Evolutionary conservation across 2,329 filamentous ascomycete genomes (phyloP), one percentile per base, ranked within the genome.

Genomic region (Lachnellula subtilissima): DNA sequence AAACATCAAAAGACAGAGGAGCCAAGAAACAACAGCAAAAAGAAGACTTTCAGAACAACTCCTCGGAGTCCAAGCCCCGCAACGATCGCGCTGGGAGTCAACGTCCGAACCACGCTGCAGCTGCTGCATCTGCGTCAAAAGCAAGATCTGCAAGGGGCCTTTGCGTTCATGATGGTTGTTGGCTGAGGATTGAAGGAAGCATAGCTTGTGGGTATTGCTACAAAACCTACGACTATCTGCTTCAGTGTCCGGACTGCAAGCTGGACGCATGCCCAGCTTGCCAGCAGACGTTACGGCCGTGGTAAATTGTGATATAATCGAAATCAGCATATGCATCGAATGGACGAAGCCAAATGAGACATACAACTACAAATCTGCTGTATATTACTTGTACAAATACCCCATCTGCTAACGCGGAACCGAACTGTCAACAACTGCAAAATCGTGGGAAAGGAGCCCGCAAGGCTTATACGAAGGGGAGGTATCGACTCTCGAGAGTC

Each of bases 231-330:
- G 53, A 2, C 17, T 66, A 64, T 57, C 43, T 66, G 48, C 42
- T 65, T 6, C 52, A 64, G 40, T 67, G 64, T 42, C 64, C 58
- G 1, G 25, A 45, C 19, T 67, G 62, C 46, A 45, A 53, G 32
- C 61, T 54, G 50, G 54, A 64, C 45, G 60, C 60, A 19, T 67
- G 64, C 49, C 42, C 62, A 14, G 57, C 12, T 37, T 66, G 64
- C 52, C 58, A 62, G 51, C 12, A 8, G 48, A 25, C n/a, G n/a
- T 32, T 62, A 45, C 55, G 60, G 50, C 56, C 58, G 52, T n/a
- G 17, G 14, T n/a, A 25, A 25, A 25, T 25, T 25, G 25, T 25
- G 4, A 40, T 17, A 17, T 15, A n/a, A 40, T 40, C 3, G 15
- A 9, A 17, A 40, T 40, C 12, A 17, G 17, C 14, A 22, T 22